A percentile compares a stretch with the other conserved stretches of the same genome.
Conservation (phyloP, 2,329 filamentous ascomycete species). For the Diaporthe sp. region DNA sequence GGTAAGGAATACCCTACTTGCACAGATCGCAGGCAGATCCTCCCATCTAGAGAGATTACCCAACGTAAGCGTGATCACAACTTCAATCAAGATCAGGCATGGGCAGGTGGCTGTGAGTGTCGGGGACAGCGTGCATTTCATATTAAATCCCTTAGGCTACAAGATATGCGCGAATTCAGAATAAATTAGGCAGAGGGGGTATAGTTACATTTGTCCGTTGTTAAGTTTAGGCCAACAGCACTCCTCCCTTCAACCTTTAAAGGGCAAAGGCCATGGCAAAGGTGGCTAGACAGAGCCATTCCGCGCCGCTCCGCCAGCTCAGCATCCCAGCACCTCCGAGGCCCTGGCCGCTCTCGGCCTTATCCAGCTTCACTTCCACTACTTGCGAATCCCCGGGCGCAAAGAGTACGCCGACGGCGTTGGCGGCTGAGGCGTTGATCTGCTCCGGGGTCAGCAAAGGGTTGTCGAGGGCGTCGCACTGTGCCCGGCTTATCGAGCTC, state of each 20-base stretch:
- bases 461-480: constrained; percentile 64
- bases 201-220: not conserved
- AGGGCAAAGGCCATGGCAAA: constrained; percentile 45
- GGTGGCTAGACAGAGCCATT: constrained; percentile 47
- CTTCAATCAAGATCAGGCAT: not conserved
- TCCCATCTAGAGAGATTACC: not conserved
- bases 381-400: constrained; percentile 61
- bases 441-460: constrained; percentile 58
- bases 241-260: constrained; percentile 34
- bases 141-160: not conserved
- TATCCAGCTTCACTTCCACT: constrained; percentile 48
- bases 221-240: not conserved
- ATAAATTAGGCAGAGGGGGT: not conserved
- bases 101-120: not conserved
- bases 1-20: no score
- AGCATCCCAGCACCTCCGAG: constrained; percentile 46
- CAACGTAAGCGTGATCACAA: not conserved
- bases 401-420: constrained; percentile 59
- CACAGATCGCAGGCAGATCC: not conserved
- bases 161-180: not conserved
- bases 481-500: constrained; percentile 50
- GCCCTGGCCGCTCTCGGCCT: constrained; percentile 38
- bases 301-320: constrained; percentile 45
- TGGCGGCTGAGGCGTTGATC: constrained; percentile 54
- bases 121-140: not conserved